Evolutionary conservation across 176 grass and related monocot genomes (phyloP), one percentile per base, ranked within the genome.

Genomic region (Alopecurus myosuroides): DNA sequence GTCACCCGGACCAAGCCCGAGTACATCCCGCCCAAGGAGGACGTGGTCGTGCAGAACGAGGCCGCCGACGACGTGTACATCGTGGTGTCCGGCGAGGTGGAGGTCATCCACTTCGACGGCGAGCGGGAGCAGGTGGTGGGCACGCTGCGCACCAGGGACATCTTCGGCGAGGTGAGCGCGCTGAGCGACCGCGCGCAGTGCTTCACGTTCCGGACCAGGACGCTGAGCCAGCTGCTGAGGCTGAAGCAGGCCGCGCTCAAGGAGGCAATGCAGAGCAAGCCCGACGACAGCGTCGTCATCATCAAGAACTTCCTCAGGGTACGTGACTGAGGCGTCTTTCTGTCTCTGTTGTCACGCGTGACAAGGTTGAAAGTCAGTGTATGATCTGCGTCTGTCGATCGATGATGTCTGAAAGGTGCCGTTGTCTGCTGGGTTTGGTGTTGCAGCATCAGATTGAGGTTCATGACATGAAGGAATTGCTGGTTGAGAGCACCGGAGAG

Each of bases 291-390:
- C 57, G 80, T 94, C 30, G 20, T 88, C 73, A 82, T 98, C 90
- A 95, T 98, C 87, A 92, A 75, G 70, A 94, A 96, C 89, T 96
- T 95, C 70, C 84, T 98, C 31, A 96, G 90, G 91, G 97, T 95
- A 13, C 9, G 20, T 17, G 20, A 63, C 18, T 12, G 23, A 68
- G 29, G 9, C 1, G 9, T 65, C 17, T 42, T 26, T 7, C 5
- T 26, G 12, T 5, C 1, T 40, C 7, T 28, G 4, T 9, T 6
- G 13, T 17, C 74, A 58, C 33, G 7, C 52, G 1, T 55, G 30
- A 12, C 45, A 34, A 50, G 15, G 50, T 74, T 65, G 72, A 6
- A 1, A 22, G 4, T 14, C 5, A 8, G 37, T 20, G 35, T 9
- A 20, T 26, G 1, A 15, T 22, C 19, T 26, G 51, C 17, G 48